Base-by-base conservation (phyloP, 768 basidiomycete species). In the Terana coerulea region DNA sequence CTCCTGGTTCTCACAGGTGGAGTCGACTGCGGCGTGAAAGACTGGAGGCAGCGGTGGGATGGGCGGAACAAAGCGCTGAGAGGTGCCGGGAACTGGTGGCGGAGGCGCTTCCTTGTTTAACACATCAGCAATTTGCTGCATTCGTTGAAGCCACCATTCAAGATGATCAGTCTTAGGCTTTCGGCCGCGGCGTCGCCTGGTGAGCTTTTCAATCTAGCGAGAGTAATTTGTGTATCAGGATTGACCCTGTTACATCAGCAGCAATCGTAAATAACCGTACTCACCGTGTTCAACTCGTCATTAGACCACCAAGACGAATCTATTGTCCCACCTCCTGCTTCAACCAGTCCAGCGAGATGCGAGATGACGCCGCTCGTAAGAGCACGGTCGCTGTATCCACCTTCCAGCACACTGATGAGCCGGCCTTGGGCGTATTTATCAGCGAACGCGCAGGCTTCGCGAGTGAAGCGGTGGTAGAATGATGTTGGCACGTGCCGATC, bases 311-410 rank as follows among this genome's bases (percentile, higher is more conserved):
- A 91, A 5, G 35, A 47, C 34, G 30, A 30, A 21, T 66, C 58
- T 8, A 53, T 36, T n/a, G 62, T 66, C 12, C 61, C 52, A 4
- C 49, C 46, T 1, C 47, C 54, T 3, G 51, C 63, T 43, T 73
- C 75, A 2, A 72, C 74, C 15, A 97, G 68, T 4, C 93, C 95
- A 6, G 72, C 71, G 3, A 95, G 67, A 63, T 93, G 88, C 0
- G 91, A 88, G 79, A 93, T 80, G 0, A 86, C 77, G 0, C 88
- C 95, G 55, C 88, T 92, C 4, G 74, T 81, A 47, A 98, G 73
- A 0, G 95, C 94, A 4, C 86, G 77, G 65, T 98, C 93, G 59
- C 89, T 90, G 62, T 98, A 98, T 1, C 95, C 95, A 1, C 95
- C 95, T 69, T 99, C 95, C 1, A 99, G 80, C 0, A 97, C 88